These are phyloP conservation scores for Claviceps pazoutovae DNA, from an alignment of 2,329 filamentous ascomycete genomes.

Conservation along the genomic window DNA sequence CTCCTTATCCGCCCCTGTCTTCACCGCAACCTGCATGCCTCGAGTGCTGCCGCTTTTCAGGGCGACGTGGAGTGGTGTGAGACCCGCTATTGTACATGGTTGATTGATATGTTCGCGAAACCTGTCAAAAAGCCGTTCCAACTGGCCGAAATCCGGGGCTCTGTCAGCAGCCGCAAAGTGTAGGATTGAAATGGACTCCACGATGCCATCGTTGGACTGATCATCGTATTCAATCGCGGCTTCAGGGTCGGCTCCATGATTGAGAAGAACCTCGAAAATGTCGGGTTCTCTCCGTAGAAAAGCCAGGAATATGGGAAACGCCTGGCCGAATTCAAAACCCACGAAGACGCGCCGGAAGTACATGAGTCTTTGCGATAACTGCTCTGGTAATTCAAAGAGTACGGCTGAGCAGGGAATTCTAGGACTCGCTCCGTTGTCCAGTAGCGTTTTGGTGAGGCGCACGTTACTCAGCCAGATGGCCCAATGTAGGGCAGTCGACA, in stretches of 20 bases:
- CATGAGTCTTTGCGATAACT: neutral
- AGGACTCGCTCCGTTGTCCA: neutral
- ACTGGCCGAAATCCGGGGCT: neutral
- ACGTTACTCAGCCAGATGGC: neutral
- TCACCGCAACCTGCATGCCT: neutral
- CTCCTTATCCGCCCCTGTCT: neutral
- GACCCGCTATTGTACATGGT: neutral
- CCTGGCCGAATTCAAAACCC: neutral
- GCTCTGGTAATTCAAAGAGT: neutral
- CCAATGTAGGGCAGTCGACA: constrained; percentile 1
- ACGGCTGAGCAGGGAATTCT: neutral
- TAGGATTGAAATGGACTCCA: neutral
- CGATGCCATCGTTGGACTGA: no score
- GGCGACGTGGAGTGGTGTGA: neutral
- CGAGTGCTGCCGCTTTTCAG: neutral
- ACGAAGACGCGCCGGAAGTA: neutral
- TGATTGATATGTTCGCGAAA: neutral
- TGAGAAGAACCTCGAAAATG: neutral
- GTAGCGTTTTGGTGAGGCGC: neutral
- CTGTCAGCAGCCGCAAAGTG: neutral
- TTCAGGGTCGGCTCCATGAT: neutral
- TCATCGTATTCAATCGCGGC: neutral
- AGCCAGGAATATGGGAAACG: constrained; percentile 1
- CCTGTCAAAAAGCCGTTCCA: neutral
- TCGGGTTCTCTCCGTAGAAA: neutral